Base-by-base conservation (phyloP, 768 basidiomycete genomes). In the Phlebiopsis gigantea region DNA sequence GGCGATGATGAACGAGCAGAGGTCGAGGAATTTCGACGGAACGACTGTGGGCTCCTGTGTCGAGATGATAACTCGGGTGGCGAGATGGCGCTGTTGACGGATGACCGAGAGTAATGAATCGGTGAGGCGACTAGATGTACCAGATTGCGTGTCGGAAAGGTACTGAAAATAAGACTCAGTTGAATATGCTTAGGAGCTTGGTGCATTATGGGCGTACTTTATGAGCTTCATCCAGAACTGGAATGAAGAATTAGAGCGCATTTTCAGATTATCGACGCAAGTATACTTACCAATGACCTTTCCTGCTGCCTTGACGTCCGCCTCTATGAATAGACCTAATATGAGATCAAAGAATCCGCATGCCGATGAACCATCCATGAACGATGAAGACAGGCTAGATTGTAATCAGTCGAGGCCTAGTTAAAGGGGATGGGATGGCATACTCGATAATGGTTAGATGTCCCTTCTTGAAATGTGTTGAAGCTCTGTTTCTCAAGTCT, bases 11-110 rank as follows among this genome's bases (percentile, higher is more conserved):
- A 88, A 71, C 0, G 80, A 80, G 53, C 86, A 88, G 0, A 89
- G 73, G 56, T 87, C 87, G 1, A 90, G 72, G 4, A 89, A 69
- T 0, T 84, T 81, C 0, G 84, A 76, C 2, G 87, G 87, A 0
- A 90, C 79, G 5, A 88, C 82, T 0, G 87, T 89, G 0, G 88
- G 88, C 57, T 90, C 85, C 75, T 90, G 88, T 0, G 88, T 90
- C 61, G 83, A 84, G 57, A 90, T 85, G 19, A 90, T 74, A 8
- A 90, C 76, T 6, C 88, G 77, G 80, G 87, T 87, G 0, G 81
- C 84, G 3, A 87, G 68, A 66, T 90, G 88, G 1, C 88, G 79
- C 60, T 88, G 86, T 62, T 88, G 84, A 0, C 88, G 76, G 22
- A 83, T 82, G 7, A 88, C 70, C 8, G 78, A 77, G 19, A 86